phyloP scores from a whole-genome alignment of 768 basidiomycete species.

The Suillus subluteus region DNA sequence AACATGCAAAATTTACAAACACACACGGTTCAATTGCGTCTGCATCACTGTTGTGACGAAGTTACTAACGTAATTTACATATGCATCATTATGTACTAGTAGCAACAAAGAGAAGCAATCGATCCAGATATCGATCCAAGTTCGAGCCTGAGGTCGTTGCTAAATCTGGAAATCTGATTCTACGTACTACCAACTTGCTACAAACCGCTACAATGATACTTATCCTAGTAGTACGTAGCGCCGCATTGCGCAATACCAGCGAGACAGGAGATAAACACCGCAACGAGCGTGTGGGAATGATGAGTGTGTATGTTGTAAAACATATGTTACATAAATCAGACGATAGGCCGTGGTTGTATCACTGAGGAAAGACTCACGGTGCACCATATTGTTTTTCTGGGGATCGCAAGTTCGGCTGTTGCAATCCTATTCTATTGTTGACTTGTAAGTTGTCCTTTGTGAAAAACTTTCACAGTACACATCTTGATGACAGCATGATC shows the following conservation, averaged over 20 bases:
- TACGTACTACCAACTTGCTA: neutral
- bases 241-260: neutral
- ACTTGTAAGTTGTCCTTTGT: neutral
- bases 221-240: neutral
- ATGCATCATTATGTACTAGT: neutral
- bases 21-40: neutral
- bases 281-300: neutral
- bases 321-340: neutral
- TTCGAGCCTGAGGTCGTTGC: neutral
- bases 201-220: neutral
- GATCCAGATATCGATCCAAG: neutral
- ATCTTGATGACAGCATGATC: neutral
- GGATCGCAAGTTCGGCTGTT: neutral
- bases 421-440: neutral
- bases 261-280: neutral
- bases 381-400: no score
- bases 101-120: neutral
- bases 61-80: neutral
- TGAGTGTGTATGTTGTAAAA: neutral
- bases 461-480: conserved; percentile 2
- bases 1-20: neutral
- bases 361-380: neutral
- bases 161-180: neutral
- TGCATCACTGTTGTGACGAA: neutral
- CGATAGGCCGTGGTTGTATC: neutral